Conservation (phyloP, 768 basidiomycete genomes). For the Pluteus cervinus region DNA sequence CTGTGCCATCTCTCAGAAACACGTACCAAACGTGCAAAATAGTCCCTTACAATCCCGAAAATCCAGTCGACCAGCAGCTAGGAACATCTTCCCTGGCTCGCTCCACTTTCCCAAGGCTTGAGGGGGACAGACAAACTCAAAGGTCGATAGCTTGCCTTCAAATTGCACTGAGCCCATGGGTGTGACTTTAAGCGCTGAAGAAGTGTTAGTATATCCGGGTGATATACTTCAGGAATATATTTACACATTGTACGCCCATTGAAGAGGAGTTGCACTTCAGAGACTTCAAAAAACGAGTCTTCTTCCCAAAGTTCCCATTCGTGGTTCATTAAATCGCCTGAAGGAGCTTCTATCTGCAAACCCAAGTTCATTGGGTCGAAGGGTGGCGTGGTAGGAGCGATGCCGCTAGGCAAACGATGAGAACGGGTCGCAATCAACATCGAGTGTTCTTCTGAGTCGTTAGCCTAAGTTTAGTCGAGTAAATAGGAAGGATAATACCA, state of each 20-base stretch:
- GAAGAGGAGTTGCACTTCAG: conserved; percentile 48
- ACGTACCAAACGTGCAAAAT: too few species aligned
- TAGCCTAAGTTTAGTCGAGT: background rate
- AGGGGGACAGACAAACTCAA: too few species aligned
- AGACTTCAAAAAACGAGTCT: conserved; percentile 54
- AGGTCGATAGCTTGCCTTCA: too few species aligned
- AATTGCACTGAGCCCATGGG: too few species aligned
- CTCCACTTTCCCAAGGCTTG: conserved; percentile 10
- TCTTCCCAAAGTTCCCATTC: conserved; percentile 56
- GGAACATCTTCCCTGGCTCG: conserved; percentile 31
- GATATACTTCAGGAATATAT: conserved; percentile 10
- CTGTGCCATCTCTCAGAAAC: too few species aligned
- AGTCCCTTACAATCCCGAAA: conserved; percentile 59
- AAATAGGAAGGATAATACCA: conserved; percentile 28
- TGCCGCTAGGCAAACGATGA: conserved; percentile 34
- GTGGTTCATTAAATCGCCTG: conserved; percentile 17
- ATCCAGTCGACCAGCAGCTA: conserved; percentile 51
- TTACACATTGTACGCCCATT: conserved; percentile 40
- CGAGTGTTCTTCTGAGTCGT: conserved; percentile 36
- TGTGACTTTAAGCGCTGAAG: too few species aligned
- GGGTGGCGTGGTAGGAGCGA: conserved; percentile 15
- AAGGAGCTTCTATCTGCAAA: conserved; percentile 24
- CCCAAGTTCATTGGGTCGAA: conserved; percentile 40
- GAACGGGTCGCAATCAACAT: conserved; percentile 63
- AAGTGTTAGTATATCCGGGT: too few species aligned